phyloP scores from a whole-genome alignment of 2,329 filamentous ascomycete species.

The Volutella citrinella region DNA sequence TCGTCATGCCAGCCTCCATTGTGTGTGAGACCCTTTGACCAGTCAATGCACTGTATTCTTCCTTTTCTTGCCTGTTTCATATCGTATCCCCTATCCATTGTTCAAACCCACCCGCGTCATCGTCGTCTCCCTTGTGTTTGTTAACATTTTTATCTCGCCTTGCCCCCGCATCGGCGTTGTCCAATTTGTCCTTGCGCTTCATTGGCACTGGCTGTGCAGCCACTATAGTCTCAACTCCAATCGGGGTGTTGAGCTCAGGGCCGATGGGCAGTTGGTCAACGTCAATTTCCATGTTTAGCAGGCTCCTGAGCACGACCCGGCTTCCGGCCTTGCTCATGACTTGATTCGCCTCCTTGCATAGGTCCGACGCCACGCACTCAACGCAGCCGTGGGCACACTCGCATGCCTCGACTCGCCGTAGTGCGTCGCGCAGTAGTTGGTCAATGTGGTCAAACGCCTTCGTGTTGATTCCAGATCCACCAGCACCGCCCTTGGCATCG shows the following conservation, averaged over 20 bases:
- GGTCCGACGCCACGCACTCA: conserved; percentile 84
- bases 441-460: conserved; percentile 95
- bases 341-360: conserved; percentile 81
- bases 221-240: conserved; percentile 79
- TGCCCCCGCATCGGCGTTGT: background rate
- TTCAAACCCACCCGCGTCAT: conserved; percentile 28
- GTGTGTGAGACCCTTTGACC: too few species aligned
- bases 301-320: conserved; percentile 72
- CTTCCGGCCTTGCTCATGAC: conserved; percentile 93
- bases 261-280: conserved; percentile 84
- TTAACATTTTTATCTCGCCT: too few species aligned
- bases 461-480: conserved; percentile 80
- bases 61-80: too few species aligned
- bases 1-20: too few species aligned
- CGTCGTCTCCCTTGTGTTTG: conserved; percentile 16
- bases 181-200: conserved; percentile 20
- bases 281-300: conserved; percentile 77
- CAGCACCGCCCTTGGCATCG: conserved; percentile 84
- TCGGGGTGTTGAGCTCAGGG: conserved; percentile 65
- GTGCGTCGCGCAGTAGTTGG: conserved; percentile 69
- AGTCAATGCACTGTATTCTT: too few species aligned
- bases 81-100: conserved; percentile 20
- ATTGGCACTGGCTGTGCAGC: conserved; percentile 64
- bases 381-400: conserved; percentile 77
- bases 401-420: conserved; percentile 73